These are phyloP conservation scores for Xylaria sp. DNA, from an alignment of 495 filamentous ascomycete genomes.

Conservation along the genomic window DNA sequence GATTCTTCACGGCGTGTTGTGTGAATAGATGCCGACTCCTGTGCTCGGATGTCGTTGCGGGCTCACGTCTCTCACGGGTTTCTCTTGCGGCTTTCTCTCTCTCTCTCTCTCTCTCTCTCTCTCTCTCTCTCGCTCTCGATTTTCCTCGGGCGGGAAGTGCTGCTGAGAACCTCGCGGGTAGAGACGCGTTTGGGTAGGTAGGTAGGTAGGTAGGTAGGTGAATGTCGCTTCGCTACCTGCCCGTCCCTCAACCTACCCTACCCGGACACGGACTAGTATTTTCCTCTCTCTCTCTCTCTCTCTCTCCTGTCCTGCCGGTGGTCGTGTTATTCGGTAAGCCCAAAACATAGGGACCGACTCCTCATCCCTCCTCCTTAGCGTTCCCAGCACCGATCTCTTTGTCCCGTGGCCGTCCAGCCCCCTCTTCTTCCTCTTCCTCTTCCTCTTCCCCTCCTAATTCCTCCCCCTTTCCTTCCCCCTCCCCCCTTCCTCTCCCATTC, in stretches of 20 bases:
- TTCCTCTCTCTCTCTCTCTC: not conserved
- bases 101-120: not conserved
- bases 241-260: not conserved
- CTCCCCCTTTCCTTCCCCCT: slow-evolving; percentile 13
- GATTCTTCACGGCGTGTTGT: not conserved
- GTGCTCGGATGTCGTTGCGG: not conserved
- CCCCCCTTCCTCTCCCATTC: slow-evolving; percentile 13
- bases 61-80: too few species aligned
- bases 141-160: not conserved
- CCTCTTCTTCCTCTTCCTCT: slow-evolving; percentile 1
- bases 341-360: not conserved
- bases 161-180: too few species aligned
- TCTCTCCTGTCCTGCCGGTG: not conserved
- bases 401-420: not conserved
- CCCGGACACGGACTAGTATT: not conserved
- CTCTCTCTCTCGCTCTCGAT: not conserved
- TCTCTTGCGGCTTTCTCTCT: not conserved
- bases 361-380: not conserved
- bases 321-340: not conserved
- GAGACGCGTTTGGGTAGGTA: too few species aligned
- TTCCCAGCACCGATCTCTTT: not conserved
- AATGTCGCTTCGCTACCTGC: not conserved
- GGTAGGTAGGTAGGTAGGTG: not conserved
- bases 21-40: not conserved
- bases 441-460: not conserved